Evolutionary conservation across 2,329 filamentous ascomycete genomes (phyloP), one percentile per base, ranked within the genome.

Genomic region (Botrytis medusae): DNA sequence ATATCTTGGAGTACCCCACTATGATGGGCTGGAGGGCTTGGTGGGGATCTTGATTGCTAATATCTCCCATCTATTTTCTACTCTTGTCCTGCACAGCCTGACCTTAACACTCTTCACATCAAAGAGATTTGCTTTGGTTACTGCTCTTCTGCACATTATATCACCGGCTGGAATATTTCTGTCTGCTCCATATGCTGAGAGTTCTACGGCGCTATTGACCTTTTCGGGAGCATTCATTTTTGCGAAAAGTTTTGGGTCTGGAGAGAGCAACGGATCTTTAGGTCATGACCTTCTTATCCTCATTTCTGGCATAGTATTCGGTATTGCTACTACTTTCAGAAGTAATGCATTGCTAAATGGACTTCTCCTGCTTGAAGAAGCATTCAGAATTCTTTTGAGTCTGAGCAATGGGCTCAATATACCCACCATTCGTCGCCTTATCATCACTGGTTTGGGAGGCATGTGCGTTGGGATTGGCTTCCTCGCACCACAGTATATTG

Each of bases 141-240:
- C 93, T 14, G 89, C 93, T 4, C 84, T 88, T 25, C 84, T 98
- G 67, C 94, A 98, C 81, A 87, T 97, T 72, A 80, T 98, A 67
- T 96, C 93, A 0, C 95, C 96, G 0, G 96, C 93, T 0, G 95
- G 95, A 0, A 83, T 98, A 3, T 98, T 99, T 80, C 87, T 99
- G 29, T 95, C 92, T 0, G 92, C 95, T 0, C 94, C 95, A 0
- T 97, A 96, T 81, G 87, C 90, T 16, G 96, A 99, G 83, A 90
- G 92, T 75, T 82, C 91, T 0, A 98, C 94, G 82, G 90, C 95
- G 0, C 85, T 93, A 34, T 84, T 97, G 48, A 92, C 92, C 59
- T 93, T 98, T 78, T 77, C 86, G 0, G 96, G 94, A 1, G 90
- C 90, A 78, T 86, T 92, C 44, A 81, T 92, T 65, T 96, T 95